phyloP scores from a whole-genome alignment of 2,329 filamentous ascomycete species.

The Monilinia vaccinii-corymbosi region DNA sequence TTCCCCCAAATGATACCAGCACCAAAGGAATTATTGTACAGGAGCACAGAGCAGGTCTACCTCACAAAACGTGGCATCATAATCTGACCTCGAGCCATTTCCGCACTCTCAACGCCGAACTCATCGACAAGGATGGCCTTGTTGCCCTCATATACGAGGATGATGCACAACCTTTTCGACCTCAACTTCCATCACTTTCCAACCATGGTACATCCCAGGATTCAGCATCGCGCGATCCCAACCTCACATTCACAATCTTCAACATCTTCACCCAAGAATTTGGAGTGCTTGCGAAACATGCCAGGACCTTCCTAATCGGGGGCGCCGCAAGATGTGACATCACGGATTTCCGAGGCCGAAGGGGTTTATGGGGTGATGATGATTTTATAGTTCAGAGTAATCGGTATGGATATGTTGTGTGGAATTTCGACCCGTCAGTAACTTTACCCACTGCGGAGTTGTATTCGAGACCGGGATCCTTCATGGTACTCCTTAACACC shows the following conservation, averaged over 20 bases:
- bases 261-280: slow-evolving; percentile 10
- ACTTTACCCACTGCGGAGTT: neutral
- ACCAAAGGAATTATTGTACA: neutral
- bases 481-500: neutral
- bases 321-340: no score
- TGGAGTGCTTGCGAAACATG: slow-evolving; percentile 3
- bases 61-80: neutral
- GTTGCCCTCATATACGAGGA: neutral
- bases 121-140: neutral
- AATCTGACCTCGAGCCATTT: neutral
- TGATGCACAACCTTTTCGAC: no score
- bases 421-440: slow-evolving; percentile 10
- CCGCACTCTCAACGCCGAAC: neutral
- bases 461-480: neutral
- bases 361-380: slow-evolving; percentile 11
- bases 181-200: neutral
- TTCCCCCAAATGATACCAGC: neutral
- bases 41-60: neutral
- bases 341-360: neutral
- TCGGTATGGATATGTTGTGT: slow-evolving; percentile 15
- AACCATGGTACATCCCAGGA: neutral
- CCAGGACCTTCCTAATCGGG: neutral
- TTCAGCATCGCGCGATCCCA: neutral
- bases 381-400: slow-evolving; percentile 18
- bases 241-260: slow-evolving; percentile 9